phyloP scores from a whole-genome alignment of 2,329 filamentous ascomycete genomes.

The Diaporthe vexans region DNA sequence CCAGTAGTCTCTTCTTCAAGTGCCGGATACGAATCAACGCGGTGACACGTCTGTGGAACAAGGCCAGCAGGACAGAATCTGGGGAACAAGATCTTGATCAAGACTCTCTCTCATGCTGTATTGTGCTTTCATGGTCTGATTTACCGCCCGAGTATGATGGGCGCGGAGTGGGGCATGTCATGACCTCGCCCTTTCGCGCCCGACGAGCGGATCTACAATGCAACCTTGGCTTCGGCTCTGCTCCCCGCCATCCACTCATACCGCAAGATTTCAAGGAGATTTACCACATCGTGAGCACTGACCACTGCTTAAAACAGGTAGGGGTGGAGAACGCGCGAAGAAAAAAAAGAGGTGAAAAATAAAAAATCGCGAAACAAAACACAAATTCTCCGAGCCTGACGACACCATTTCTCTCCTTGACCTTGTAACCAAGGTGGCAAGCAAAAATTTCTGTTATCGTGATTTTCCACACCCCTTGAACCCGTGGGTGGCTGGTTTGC shows the following conservation, averaged over 20 bases:
- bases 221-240: constrained; percentile 30
- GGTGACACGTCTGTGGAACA: constrained; percentile 34
- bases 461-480: background rate
- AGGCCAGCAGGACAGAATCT: constrained; percentile 18
- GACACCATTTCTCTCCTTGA: background rate
- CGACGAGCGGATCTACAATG: constrained; percentile 35
- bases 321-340: constrained; percentile 14
- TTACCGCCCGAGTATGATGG: constrained; percentile 30
- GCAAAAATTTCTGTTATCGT: constrained; percentile 1
- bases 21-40: constrained; percentile 9
- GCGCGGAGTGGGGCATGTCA: constrained; percentile 31
- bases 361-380: constrained; percentile 17
- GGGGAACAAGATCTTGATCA: constrained; percentile 8
- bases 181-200: constrained; percentile 32
- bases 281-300: constrained; percentile 32
- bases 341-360: constrained; percentile 6
- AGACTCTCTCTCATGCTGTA: background rate
- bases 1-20: constrained; percentile 6
- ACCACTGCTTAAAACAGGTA: constrained; percentile 38
- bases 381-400: background rate
- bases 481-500: constrained; percentile 4
- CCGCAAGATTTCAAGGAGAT: constrained; percentile 29
- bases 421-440: constrained; percentile 18
- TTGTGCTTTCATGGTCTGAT: constrained; percentile 33
- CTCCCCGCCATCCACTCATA: constrained; percentile 21